Base-by-base conservation (phyloP, 202 grass and related monocot genomes). In the Setaria italica region DNA sequence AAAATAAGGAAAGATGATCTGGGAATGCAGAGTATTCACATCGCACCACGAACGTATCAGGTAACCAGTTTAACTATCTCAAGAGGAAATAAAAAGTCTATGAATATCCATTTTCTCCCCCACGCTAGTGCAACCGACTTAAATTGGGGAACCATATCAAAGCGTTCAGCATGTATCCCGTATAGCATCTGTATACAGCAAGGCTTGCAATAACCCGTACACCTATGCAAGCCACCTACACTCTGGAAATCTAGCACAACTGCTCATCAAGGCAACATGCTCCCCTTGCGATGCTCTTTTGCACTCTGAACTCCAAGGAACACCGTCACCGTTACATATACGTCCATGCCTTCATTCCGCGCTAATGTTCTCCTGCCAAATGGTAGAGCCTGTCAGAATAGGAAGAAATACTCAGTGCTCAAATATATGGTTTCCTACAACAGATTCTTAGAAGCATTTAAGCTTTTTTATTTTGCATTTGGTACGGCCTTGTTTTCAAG, bases 301-400 rank as follows among this genome's bases (percentile, higher is more conserved):
- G 70, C 41, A n/a, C 19, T 59, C 25, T 30, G 19, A 72, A 33
- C 67, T 86, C 64, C 45, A 8, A 29, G 32, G 45, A n/a, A 80
- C 57, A 43, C 45, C 10, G 9, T 42, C 46, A 43, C 20, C 10
- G 9, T 51, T 9, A 17, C n/a, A 13, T 19, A 37, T 55, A 62
- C 58, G 16, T 42, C 1, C 29, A n/a, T 55, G 39, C 47, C 66
- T 84, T 49, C 58, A 41, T 59, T 78, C 65, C 19, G 3, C 29
- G 7, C 45, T 47, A 19, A 13, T 62, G 3, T 63, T 67, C 48
- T 76, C 70, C 53, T 70, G 54, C 63, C 64, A 84, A 83, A 80
- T 49, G 43, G n/a, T 19, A 13, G 6, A 49, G 6, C 82, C 87
- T 89, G 60, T 42, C 6, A 48, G 57, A 73, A 85, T 49, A 16